A percentile compares a stretch with the other conserved stretches of the same genome.
phyloP scores from a whole-genome alignment of 495 filamentous ascomycete species.

The Penicillium flavigenum region DNA sequence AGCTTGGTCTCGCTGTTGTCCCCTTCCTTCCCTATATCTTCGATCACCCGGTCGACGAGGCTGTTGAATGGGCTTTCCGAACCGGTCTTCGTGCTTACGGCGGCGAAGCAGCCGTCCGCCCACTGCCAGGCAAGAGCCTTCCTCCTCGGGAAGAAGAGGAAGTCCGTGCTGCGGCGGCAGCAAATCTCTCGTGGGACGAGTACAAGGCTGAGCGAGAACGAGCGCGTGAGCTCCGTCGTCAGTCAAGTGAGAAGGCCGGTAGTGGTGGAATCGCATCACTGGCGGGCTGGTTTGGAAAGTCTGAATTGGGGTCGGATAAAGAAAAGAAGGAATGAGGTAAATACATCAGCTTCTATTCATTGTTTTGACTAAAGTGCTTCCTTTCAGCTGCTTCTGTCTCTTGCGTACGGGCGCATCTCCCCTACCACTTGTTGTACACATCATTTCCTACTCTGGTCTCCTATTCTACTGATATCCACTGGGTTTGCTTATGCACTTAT shows the following conservation, averaged over 20 bases:
- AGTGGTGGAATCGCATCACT: constrained; percentile 10
- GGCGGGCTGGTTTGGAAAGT: constrained; percentile 23
- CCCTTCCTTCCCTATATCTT: constrained; percentile 88
- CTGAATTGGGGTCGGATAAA: constrained; percentile 11
- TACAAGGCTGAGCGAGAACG: constrained; percentile 37
- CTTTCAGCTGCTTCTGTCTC: constrained; percentile 4
- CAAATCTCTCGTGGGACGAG: constrained; percentile 41
- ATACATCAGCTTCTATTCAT: neutral
- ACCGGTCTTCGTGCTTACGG: constrained; percentile 69
- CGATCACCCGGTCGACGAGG: constrained; percentile 88
- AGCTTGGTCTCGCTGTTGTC: constrained; percentile 81
- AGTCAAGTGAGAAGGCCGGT: constrained; percentile 12
- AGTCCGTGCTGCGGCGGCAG: constrained; percentile 12
- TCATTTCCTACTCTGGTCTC: constrained; percentile 1
- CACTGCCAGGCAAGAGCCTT: constrained; percentile 27
- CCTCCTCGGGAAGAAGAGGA: constrained; percentile 16
- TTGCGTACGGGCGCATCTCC: constrained; percentile 7
- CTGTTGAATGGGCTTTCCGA: constrained; percentile 86
- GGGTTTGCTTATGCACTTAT: neutral
- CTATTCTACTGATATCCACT: constrained; percentile 12
- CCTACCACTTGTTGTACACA: constrained; percentile 14
- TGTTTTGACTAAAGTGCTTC: neutral
- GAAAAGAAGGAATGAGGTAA: constrained; percentile 34
- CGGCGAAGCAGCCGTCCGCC: constrained; percentile 56
- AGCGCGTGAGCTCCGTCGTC: constrained; percentile 32